Conservation (phyloP, 2,329 filamentous ascomycete genomes). For the Diaporthe vaccinii region DNA sequence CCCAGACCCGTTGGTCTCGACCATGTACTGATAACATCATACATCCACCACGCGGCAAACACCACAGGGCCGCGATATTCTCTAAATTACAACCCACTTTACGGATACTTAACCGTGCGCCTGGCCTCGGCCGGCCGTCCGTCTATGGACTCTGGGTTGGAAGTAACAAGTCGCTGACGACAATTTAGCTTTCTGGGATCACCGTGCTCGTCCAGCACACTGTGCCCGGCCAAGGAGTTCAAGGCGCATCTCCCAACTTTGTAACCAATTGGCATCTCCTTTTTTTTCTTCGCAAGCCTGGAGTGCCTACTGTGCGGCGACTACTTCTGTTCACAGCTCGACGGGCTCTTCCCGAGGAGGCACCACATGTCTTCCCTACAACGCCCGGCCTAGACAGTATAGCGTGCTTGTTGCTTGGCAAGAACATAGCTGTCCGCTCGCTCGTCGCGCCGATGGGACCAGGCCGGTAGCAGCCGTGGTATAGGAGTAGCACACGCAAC, state of each 20-base stretch:
- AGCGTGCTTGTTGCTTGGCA: slow-evolving; percentile 14
- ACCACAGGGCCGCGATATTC: background rate
- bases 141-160: background rate
- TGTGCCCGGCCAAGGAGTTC: background rate
- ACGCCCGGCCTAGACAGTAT: background rate
- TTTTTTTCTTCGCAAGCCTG: background rate
- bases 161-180: background rate
- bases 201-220: background rate
- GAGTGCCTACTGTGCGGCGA: background rate
- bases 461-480: background rate
- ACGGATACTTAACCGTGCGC: background rate
- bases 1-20: slow-evolving; percentile 23
- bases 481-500: background rate
- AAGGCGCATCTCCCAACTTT: background rate
- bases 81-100: background rate
- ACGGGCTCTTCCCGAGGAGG: slow-evolving; percentile 22
- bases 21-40: slow-evolving; percentile 34
- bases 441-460: background rate
- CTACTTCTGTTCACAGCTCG: background rate
- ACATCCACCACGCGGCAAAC: background rate
- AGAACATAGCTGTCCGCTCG: background rate
- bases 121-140: too few species aligned
- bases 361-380: slow-evolving; percentile 4
- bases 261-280: background rate
- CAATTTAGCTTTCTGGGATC: too few species aligned